Conservation (phyloP, 2,329 filamentous ascomycete species). For the Leptographium procerum region DNA sequence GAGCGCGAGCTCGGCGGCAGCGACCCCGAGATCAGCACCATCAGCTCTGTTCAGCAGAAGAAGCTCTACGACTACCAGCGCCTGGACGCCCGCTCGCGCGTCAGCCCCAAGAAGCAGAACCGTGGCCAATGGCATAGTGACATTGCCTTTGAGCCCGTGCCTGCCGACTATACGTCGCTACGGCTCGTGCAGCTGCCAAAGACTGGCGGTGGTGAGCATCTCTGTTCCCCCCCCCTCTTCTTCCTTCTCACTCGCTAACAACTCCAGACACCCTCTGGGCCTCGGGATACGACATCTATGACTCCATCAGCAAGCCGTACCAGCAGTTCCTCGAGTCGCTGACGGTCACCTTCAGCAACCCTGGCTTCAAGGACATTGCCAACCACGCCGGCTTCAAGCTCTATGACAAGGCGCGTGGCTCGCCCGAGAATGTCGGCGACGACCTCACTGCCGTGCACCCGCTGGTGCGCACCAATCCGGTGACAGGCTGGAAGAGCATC, state of each 20-base stretch:
- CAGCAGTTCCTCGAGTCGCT: constrained; percentile 18
- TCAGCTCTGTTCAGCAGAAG: constrained; percentile 30
- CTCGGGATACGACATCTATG: constrained; percentile 29
- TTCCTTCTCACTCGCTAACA: background rate
- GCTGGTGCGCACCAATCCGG: constrained; percentile 19
- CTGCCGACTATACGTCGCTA: constrained; percentile 34
- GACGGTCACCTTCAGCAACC: constrained; percentile 20
- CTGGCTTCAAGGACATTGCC: constrained; percentile 20
- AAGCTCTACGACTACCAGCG: constrained; percentile 27
- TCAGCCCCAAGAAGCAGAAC: constrained; percentile 22
- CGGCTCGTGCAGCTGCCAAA: constrained; percentile 29
- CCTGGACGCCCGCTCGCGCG: constrained; percentile 28
- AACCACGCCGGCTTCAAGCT: constrained; percentile 25
- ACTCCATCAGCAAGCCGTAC: constrained; percentile 20
- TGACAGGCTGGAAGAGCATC: constrained; percentile 21
- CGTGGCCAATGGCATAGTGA: constrained; percentile 14
- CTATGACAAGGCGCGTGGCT: constrained; percentile 17
- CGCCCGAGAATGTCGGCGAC: constrained; percentile 16
- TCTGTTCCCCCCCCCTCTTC: no score
- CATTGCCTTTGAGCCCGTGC: constrained; percentile 34
- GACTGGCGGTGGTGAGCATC: constrained; percentile 26
- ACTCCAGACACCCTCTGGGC: constrained; percentile 24
- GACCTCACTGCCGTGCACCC: constrained; percentile 5
- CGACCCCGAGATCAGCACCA: constrained; percentile 37
- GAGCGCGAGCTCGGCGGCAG: constrained; percentile 34